Conservation (phyloP, 1,139 yeast genomes). For the Debaryomyces fabryi region DNA sequence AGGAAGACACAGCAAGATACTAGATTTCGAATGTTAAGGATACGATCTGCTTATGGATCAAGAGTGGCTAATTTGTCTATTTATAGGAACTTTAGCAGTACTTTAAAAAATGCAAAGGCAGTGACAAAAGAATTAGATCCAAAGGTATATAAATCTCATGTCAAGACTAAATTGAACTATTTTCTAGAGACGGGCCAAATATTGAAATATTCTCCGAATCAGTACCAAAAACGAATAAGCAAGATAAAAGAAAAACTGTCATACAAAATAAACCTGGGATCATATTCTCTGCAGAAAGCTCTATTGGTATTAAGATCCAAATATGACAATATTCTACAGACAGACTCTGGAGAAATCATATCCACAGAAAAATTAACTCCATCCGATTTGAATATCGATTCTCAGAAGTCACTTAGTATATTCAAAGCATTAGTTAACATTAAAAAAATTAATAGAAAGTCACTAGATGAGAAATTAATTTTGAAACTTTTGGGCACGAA, state of each 20-base stretch:
- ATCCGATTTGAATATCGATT: conserved; percentile 25
- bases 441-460: conserved; percentile 26
- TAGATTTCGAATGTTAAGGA: not conserved
- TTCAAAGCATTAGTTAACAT: conserved; percentile 35
- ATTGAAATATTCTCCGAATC: conserved; percentile 20
- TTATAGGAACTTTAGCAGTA: not conserved
- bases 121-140: not conserved
- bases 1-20: not conserved
- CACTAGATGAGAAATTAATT: conserved; percentile 46
- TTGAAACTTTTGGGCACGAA: conserved; percentile 60
- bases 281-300: conserved; percentile 27
- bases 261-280: not conserved
- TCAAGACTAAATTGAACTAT: conserved; percentile 30
- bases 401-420: conserved; percentile 26
- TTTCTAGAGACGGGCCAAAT: conserved; percentile 34
- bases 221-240: conserved; percentile 15
- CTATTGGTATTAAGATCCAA: conserved; percentile 20
- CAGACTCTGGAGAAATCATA: conserved; percentile 22
- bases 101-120: not conserved
- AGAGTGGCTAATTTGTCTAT: not conserved
- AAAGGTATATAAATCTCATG: conserved; percentile 8
- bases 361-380: conserved; percentile 21
- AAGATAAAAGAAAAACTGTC: conserved; percentile 6
- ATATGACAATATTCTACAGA: conserved; percentile 21
- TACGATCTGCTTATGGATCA: conserved; percentile 1